phyloP scores from a whole-genome alignment of 228 moss, liverwort and hornwort species.

The Sphagnum magellanicum region DNA sequence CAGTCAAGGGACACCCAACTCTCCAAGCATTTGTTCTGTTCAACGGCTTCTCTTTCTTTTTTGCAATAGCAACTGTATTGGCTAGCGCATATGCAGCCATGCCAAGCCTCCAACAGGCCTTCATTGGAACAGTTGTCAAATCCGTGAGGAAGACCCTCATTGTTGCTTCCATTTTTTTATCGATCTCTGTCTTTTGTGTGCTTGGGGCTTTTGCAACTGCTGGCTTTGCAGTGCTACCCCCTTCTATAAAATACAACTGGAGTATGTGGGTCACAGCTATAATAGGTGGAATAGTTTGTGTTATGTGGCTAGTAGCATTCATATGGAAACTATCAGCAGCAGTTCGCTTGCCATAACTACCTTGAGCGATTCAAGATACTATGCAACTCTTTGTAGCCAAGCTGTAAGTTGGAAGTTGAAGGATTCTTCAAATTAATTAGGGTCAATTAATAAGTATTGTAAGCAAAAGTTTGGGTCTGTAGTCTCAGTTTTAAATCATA shows the following conservation, averaged over 20 bases:
- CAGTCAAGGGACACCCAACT: conserved; percentile 3
- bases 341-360: too few species aligned
- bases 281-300: background rate
- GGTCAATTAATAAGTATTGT: too few species aligned
- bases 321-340: too few species aligned
- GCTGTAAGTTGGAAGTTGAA: too few species aligned
- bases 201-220: conserved; percentile 30
- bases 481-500: too few species aligned
- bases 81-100: conserved; percentile 28
- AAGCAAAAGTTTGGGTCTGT: too few species aligned
- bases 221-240: conserved; percentile 35
- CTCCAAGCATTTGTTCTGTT: conserved; percentile 34
- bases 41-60: conserved; percentile 52
- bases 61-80: conserved; percentile 36
- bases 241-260: conserved; percentile 11
- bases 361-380: too few species aligned
- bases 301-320: background rate
- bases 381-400: too few species aligned
- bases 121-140: conserved; percentile 32
- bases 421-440: too few species aligned
- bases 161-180: conserved; percentile 21
- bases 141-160: conserved; percentile 20
- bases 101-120: conserved; percentile 12
- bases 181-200: conserved; percentile 26
- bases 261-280: conserved; percentile 17